Base-by-base conservation (phyloP, 768 basidiomycete genomes). In the Hygrophorus russula region DNA sequence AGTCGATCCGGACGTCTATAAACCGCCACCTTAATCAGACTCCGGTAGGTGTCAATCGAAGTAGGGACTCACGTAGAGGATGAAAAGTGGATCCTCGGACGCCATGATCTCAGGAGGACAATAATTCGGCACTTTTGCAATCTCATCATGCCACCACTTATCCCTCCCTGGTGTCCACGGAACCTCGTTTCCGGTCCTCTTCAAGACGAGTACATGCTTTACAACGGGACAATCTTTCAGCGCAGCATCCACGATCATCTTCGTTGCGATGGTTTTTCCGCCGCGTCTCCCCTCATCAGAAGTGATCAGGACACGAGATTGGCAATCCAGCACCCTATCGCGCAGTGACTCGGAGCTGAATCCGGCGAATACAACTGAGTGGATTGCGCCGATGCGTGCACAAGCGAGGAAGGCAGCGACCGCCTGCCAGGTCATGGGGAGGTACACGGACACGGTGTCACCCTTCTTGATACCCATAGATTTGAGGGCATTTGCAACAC, bases 351-450 rank as follows among this genome's bases (percentile, higher is more conserved):
- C 94, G 7, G 93, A 80, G 6, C 84, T 88, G 70, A 99, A 99
- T 5, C 94, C 94, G 37, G 94, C 94, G 50, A 99, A 99, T 45
- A 99, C 82, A 56, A 96, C 94, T 6, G 91, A 93, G 66, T 99
- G 94, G 37, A 98, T 70, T 17, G 94, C 94, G 17, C 94, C 94
- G 52, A 99, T 87, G 51, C 94, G 84, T 3, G 94, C 93, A 59
- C 94, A 98, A 5, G 94, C 94, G 45, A 99, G 82, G 80, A 99
- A 91, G 34, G 94, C 88, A 36, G 89, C 92, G 39, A 86, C 89
- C 14, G 94, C 81, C 52, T 97, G 91, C 89, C 89, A 94, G 14
- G 85, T 82, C 86, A 89, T 92, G 41, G 90, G 90, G 14, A 93
- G 74, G 63, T 93, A 94, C 43, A 93, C 68, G n/a, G 84, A 87